Conservation (phyloP, 768 basidiomycete genomes). For the Naganishia randhawae region DNA sequence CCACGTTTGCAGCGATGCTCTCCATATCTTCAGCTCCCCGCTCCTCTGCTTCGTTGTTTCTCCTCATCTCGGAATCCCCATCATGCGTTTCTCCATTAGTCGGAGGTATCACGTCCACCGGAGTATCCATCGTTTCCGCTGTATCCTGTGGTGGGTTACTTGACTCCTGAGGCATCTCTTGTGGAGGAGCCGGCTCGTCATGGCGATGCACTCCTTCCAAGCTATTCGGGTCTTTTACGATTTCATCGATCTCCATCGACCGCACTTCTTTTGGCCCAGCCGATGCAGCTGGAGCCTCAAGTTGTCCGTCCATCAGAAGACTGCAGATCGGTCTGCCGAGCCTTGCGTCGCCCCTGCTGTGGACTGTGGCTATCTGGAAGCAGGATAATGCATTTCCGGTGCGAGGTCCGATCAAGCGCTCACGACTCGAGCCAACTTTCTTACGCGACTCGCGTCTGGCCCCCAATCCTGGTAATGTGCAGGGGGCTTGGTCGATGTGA, state of each 20-base stretch:
- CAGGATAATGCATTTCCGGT: too few species aligned
- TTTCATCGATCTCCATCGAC: not conserved
- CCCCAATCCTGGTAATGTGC: too few species aligned
- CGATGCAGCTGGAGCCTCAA: too few species aligned
- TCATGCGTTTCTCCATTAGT: not conserved
- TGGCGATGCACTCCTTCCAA: not conserved
- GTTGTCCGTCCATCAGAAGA: not conserved
- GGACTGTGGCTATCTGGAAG: not conserved
- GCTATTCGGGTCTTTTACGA: not conserved
- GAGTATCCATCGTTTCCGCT: not conserved
- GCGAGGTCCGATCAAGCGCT: too few species aligned
- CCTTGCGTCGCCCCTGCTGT: not conserved
- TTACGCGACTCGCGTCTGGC: not conserved
- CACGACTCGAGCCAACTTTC: not conserved
- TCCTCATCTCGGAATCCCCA: too few species aligned
- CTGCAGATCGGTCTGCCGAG: not conserved
- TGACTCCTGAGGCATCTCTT: not conserved
- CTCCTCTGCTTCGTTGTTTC: too few species aligned
- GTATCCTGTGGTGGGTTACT: not conserved
- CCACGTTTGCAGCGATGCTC: not conserved
- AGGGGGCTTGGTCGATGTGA: too few species aligned
- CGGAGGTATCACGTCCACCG: not conserved
- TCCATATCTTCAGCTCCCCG: not conserved
- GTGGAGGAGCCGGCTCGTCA: not conserved
- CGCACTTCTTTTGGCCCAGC: not conserved